A percentile compares a stretch with the other conserved stretches of the same genome.
Evolutionary conservation across 2,329 filamentous ascomycete genomes (phyloP).

Genomic region (Diaporthe citri): DNA sequence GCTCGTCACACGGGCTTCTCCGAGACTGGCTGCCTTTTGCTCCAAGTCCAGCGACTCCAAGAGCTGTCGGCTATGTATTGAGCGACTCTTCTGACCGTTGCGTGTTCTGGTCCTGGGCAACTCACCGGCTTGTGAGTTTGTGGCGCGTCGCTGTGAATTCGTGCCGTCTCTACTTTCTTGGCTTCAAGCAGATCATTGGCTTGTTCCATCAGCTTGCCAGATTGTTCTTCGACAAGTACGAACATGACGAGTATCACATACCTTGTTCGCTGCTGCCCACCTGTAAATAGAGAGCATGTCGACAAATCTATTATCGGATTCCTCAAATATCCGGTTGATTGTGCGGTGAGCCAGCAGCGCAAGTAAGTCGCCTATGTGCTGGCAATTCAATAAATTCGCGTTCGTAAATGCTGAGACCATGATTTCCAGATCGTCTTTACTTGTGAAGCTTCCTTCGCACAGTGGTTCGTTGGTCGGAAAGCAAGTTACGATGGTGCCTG

Average conservation of each 20-base stretch:
- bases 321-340: not conserved
- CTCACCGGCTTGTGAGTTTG: not conserved
- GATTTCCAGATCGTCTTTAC: too few relatives aligned
- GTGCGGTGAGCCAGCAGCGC: not conserved
- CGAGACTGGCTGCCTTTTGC: not conserved
- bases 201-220: too few relatives aligned
- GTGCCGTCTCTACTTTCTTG: not conserved
- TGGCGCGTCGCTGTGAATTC: not conserved
- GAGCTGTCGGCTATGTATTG: not conserved
- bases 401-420: too few relatives aligned
- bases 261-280: not conserved
- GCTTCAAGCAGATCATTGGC: not conserved
- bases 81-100: not conserved
- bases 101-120: rapidly evolving
- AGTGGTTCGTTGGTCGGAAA: too few relatives aligned
- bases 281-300: not conserved
- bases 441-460: too few relatives aligned
- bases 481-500: too few relatives aligned
- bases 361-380: not conserved
- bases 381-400: too few relatives aligned
- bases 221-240: too few relatives aligned
- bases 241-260: too few relatives aligned
- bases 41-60: not conserved
- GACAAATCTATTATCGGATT: not conserved
- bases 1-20: not conserved